Evolutionary conservation across 2,329 filamentous ascomycete genomes (phyloP), one percentile per base, ranked within the genome.

Genomic region (Colletotrichum tropicale): DNA sequence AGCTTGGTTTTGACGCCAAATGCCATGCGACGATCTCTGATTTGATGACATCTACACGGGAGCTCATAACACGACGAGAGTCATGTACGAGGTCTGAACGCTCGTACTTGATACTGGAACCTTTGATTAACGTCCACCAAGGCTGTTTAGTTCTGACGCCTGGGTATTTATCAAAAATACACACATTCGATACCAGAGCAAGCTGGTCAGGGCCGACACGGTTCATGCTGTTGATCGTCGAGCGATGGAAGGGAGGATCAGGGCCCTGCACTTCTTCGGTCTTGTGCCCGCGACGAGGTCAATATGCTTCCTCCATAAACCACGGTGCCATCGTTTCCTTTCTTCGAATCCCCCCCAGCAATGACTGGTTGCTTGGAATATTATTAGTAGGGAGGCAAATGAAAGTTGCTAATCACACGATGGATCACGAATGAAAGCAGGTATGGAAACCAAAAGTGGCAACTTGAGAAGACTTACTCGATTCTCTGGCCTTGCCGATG

Each of bases 251-350:
- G 10, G 0, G 0, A 48, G 38, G 2, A 21, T 0, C 6, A 48
- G 1, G 43, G 3, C 6, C 3, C 1, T 48, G 0, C 7, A 3
- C 10, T 48, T 0, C 6, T 8, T 0, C n/a, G n/a, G 10, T 21
- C 43, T 21, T 3, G 43, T 13, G 43, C 43, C n/a, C 10, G 38
- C 6, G 38, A 48, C 6, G 0, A 13, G 43, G 0, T 2, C 18
- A 12, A 7, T n/a, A 1, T n/a, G 5, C 38, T 3, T 0, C 5
- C 9, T 48, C 18, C 2, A 48, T 48, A 48, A 12, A 12, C n/a
- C 3, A 48, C 8, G 3, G 18, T 21, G 43, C 3, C 9, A 48
- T n/a, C 5, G 8, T 9, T 8, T 8, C 6, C 16, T 43, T 43
- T 10, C 36, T 43, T n/a, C 18, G 18, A 3, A 6, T 6, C 10